These are phyloP conservation scores for Micromonas pusilla DNA, from an alignment of 139 green algal species.

Conservation along the genomic window DNA sequence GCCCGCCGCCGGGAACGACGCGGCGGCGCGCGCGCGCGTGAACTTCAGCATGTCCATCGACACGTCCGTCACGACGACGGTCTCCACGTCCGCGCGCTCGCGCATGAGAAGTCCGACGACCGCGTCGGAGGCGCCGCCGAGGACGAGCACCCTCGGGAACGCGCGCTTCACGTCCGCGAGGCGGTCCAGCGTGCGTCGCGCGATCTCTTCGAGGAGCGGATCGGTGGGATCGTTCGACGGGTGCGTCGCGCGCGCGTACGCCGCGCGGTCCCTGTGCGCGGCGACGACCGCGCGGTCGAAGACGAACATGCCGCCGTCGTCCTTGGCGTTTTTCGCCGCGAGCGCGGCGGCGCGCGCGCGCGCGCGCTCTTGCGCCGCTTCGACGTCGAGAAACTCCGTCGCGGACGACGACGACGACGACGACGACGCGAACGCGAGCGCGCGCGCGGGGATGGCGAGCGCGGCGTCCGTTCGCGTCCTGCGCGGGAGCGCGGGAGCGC, in stretches of 20 bases:
- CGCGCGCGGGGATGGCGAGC: no score
- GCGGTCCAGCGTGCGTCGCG: slow-evolving; percentile 47
- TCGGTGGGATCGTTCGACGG: background rate
- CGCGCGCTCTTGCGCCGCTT: background rate
- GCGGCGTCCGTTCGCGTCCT: no score
- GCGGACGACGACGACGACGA: no score
- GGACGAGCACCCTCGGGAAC: slow-evolving; percentile 54
- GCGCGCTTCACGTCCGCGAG: slow-evolving; percentile 59
- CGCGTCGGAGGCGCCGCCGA: slow-evolving; percentile 52
- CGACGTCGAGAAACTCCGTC: background rate
- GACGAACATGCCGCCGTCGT: background rate
- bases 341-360: background rate
- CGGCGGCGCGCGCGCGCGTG: no score
- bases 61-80: slow-evolving; percentile 8
- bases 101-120: slow-evolving; percentile 41
- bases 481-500: no score
- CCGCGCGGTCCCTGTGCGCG: slow-evolving; percentile 56
- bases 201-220: background rate
- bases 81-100: slow-evolving; percentile 38
- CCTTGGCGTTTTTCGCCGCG: background rate
- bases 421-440: no score
- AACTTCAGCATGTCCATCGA: background rate
- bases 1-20: background rate
- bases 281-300: slow-evolving; percentile 45
- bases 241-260: slow-evolving; percentile 17